Percentiles rank a stretch among this genome's conserved stretches.
These are phyloP conservation scores for Xylariaceae sp. DNA, from an alignment of 2,329 filamentous ascomycete species.

Conservation along the genomic window DNA sequence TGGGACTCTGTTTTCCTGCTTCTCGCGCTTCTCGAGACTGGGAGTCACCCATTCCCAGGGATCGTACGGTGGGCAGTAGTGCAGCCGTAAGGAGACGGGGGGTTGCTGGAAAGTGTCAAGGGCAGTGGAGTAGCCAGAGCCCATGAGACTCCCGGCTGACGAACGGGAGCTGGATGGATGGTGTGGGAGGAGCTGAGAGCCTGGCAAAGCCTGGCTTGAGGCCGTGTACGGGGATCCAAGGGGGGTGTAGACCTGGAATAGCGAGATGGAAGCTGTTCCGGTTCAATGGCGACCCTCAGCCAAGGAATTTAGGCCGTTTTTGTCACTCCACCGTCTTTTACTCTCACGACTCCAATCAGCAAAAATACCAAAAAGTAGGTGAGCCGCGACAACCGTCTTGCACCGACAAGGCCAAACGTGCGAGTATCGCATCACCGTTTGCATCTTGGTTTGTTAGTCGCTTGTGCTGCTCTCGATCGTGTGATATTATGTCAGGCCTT, in stretches of 20 bases:
- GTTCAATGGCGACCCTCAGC: conserved; percentile 28
- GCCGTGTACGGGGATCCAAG: conserved; percentile 17
- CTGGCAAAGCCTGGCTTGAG: conserved; percentile 19
- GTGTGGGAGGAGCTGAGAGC: conserved; percentile 19
- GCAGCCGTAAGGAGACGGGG: conserved; percentile 21
- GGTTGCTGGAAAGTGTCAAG: conserved; percentile 21
- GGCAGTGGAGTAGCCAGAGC: conserved; percentile 25
- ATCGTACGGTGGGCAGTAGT: conserved; percentile 10
- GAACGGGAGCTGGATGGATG: conserved; percentile 27
- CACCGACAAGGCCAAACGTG: too few species aligned
- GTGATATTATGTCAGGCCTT: too few species aligned
- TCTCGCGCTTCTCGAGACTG: conserved; percentile 3
- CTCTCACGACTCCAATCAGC: conserved; percentile 3
- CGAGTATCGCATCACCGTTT: too few species aligned
- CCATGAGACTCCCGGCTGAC: conserved; percentile 29
- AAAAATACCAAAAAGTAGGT: background rate
- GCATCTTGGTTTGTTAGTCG: too few species aligned
- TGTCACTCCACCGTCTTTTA: conserved; percentile 17
- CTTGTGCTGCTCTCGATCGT: too few species aligned
- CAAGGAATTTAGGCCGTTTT: conserved; percentile 26
- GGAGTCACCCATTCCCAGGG: conserved; percentile 6
- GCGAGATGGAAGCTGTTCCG: conserved; percentile 32
- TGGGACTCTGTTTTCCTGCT: conserved; percentile 5
- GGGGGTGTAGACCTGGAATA: conserved; percentile 20
- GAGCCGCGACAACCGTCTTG: background rate